A percentile compares a stretch with the other conserved stretches of the same genome.
Conservation (phyloP, 129 eudicot species). For the Tagetes erecta region DNA sequence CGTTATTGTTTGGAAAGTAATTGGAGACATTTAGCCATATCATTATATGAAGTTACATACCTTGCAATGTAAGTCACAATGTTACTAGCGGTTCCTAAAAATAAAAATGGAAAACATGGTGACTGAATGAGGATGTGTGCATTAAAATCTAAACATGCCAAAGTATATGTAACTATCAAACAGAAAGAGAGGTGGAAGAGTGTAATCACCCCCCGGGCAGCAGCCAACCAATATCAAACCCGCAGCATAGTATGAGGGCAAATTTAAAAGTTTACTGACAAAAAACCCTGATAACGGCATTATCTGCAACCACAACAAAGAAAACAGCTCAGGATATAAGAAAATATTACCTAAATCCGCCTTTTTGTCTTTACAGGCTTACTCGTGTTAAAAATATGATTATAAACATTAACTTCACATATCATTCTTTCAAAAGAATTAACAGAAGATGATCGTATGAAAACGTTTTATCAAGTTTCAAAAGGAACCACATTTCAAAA, state of each 20-base stretch:
- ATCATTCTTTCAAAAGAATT: background rate
- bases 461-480: background rate
- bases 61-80: slow-evolving; percentile 96
- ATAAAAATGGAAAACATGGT: slow-evolving; percentile 23
- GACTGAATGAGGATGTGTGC: slow-evolving; percentile 14
- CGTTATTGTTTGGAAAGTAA: slow-evolving; percentile 22
- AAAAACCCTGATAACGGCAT: slow-evolving; percentile 87
- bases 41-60: slow-evolving; percentile 39
- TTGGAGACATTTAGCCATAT: background rate
- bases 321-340: background rate
- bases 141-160: slow-evolving; percentile 13
- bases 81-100: slow-evolving; percentile 92
- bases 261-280: slow-evolving; percentile 66
- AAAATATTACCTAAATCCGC: slow-evolving; percentile 3
- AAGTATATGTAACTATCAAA: slow-evolving; percentile 15
- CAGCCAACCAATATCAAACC: slow-evolving; percentile 94
- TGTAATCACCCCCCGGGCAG: slow-evolving; percentile 87
- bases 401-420: background rate
- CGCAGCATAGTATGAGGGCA: slow-evolving; percentile 96
- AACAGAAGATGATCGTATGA: background rate
- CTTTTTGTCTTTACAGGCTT: background rate
- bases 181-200: slow-evolving; percentile 19
- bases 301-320: slow-evolving; percentile 51
- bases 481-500: background rate
- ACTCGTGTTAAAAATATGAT: background rate